Evolutionary conservation across 441 rosid species (phyloP).

Genomic region (Melianthus villosus): DNA sequence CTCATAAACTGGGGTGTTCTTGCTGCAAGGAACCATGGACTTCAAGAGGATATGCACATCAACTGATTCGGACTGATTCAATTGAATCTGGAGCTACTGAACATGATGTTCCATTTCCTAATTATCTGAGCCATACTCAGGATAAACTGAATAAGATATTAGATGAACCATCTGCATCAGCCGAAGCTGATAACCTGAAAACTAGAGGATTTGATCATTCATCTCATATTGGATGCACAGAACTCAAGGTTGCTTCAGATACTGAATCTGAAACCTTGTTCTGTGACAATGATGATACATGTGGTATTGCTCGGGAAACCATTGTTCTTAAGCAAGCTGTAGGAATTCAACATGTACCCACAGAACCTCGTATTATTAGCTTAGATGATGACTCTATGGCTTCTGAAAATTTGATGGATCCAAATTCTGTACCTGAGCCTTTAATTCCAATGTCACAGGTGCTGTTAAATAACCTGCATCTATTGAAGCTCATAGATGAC

Average conservation of each 20-base stretch:
- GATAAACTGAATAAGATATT: constrained; percentile 12
- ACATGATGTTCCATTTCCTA: constrained; percentile 13
- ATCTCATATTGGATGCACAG: too few relatives aligned
- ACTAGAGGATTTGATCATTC: constrained; percentile 15
- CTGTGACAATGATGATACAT: constrained; percentile 22
- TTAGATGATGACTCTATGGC: constrained; percentile 20
- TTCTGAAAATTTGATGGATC: constrained; percentile 31
- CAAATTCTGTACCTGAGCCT: constrained; percentile 18
- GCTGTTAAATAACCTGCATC: constrained; percentile 4
- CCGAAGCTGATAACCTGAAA: constrained; percentile 14
- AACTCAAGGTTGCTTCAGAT: constrained; percentile 53
- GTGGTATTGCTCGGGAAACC: constrained; percentile 10
- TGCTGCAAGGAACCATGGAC: constrained; percentile 54
- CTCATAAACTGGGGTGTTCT: constrained; percentile 20
- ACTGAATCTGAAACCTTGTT: constrained; percentile 27
- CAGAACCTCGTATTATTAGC: constrained; percentile 18
- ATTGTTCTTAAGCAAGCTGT: constrained; percentile 11
- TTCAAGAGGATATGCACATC: constrained; percentile 19
- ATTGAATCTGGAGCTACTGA: constrained; percentile 12
- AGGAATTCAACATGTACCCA: constrained; percentile 14
- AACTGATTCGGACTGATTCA: constrained; percentile 18
- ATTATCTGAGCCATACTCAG: background rate
- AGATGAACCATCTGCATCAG: constrained; percentile 8
- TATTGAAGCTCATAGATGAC: constrained; percentile 5
- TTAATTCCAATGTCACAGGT: constrained; percentile 13